Base-by-base conservation (phyloP, 192 early-diverging fungal genomes). In the Backusella psychrophila region DNA sequence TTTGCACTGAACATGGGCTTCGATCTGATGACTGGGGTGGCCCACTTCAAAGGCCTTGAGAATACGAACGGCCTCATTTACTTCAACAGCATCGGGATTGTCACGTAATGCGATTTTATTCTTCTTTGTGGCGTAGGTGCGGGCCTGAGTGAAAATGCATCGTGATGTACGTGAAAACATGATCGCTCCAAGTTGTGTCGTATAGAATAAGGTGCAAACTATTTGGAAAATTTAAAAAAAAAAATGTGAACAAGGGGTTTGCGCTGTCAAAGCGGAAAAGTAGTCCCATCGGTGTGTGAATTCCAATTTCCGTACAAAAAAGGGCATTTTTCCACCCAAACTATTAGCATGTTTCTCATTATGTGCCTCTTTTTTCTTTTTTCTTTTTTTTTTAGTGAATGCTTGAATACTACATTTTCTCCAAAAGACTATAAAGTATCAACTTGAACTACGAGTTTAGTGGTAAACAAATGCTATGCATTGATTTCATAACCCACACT, bases 1-100 rank as follows among this genome's bases (percentile, higher is more conserved):
- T 75, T 84, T 82, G 75, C 89, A 89, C 73, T 93, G 89, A 3
- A 94, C 86, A 74, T 93, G 92, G 23, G 92, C 83, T 72, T 93
- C 91, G 14, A 92, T 71, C 56, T 90, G 83, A 34, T 89, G 88
- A 66, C 81, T 71, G 31, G 90, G 92, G 76, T 87, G 85, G 19
- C 90, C 91, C 35, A 92, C 91, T 71, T 91, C 93, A 39, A 86
- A 86, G 9, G 93, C 91, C 66, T 89, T 87, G 38, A 90, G 79
- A 23, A 90, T 84, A 9, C 73, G 68, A 39, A 90, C 84, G 15
- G 89, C 89, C 19, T 81, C 66, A 15, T 80, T 71, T 5, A 90
- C 69, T 0, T 85, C 81, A 38, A 89, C 81, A 5, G 86, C 77
- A 69, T 89, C 87, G 6, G 87, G 85, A 56, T 86, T 81, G 12